Conservation (phyloP, 352 stramenopile genomes). For the Pythium chondricola region DNA sequence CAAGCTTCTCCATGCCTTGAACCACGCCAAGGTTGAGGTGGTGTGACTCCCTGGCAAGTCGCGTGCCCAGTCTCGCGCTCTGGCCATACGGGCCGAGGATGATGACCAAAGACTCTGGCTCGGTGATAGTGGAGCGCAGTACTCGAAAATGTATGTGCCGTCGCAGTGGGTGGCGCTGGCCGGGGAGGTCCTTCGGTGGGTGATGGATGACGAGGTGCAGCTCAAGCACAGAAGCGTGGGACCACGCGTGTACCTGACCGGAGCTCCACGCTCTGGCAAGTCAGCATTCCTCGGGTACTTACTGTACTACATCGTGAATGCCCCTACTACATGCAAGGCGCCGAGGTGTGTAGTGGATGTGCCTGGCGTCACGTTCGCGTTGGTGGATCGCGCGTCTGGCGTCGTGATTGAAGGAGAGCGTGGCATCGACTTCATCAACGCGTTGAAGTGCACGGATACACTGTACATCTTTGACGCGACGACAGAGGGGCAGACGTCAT, state of each 20-base stretch:
- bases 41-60: no score
- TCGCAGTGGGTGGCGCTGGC: neutral
- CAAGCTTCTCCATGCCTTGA: neutral
- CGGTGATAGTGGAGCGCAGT: neutral
- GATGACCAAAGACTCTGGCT: constrained; percentile 5
- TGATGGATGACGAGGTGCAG: neutral
- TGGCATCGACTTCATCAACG: constrained; percentile 1
- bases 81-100: no score
- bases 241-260: neutral
- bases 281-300: constrained; percentile 12
- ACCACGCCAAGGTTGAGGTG: neutral
- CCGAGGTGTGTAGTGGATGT: constrained; percentile 13
- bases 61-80: no score
- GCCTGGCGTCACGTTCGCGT: constrained; percentile 12
- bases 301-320: constrained; percentile 1
- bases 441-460: neutral
- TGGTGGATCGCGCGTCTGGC: neutral
- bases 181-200: constrained; percentile 3
- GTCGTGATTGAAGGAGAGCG: constrained; percentile 5
- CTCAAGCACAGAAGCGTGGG: neutral
- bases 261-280: constrained; percentile 6
- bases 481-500: neutral
- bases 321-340: neutral
- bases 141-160: neutral
- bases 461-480: constrained; percentile 16